Evolutionary conservation across 805 yeast species (phyloP), one percentile per base, ranked within the genome.

Genomic region (Starmerella floris): DNA sequence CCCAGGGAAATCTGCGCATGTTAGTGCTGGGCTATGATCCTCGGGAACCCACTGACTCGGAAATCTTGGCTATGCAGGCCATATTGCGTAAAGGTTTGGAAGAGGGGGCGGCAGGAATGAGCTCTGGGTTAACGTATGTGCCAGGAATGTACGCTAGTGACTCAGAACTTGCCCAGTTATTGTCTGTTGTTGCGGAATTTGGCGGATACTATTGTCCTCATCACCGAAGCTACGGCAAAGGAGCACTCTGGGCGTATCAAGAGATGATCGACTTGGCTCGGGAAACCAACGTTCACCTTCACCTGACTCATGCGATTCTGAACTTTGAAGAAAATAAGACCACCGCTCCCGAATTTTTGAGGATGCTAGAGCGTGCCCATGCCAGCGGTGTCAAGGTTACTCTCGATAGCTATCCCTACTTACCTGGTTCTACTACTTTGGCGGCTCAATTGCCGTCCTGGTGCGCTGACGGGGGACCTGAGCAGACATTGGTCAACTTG

Each of bases 141-240:
- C 50, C 50, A 2, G 50, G 50, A 4, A 46, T 46, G 50, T 46
- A 46, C 27, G 50, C 50, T 4, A 37, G 42, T 2, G 44, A 46
- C 37, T 46, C 50, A 1, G 50, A 46, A 39, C 48, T 46, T 15
- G 50, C 50, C 13, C 43, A 39, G 34, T 42, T 46, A 11, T 39
- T 46, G 25, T 35, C 37, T 3, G 31, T 41, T 15, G 50, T 46
- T 5, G 35, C 30, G 5, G 32, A 38, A 22, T 31, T 23, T 35
- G 43, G 35, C 19, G 50, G 50, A 1, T 46, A 46, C 35, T 46
- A 35, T 42, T 35, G 48, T 27, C 50, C 50, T n/a, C 50, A 46
- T 33, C 50, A 46, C 37, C 48, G 50, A 13, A 46, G 50, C 44
- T 46, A 46, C 28, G 50, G 50, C 4, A 40, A 41, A 35, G 50